Conservation (phyloP, 2,329 filamentous ascomycete species). For the Sporothrix protearum region DNA sequence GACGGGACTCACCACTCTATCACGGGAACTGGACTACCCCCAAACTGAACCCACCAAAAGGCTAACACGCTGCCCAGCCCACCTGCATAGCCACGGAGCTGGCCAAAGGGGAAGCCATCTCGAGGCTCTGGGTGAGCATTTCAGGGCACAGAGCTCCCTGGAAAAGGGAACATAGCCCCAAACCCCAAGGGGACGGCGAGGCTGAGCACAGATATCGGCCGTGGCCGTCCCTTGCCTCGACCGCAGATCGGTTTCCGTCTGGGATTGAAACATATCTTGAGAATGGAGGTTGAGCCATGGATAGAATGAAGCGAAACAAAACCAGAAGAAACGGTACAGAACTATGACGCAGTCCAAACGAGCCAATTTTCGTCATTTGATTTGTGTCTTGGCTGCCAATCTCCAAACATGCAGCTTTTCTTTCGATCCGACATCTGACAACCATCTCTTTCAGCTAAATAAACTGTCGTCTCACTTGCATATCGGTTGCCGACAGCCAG, state of each 20-base stretch:
- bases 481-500: not conserved
- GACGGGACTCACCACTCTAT: not conserved
- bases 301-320: not conserved
- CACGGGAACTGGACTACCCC: not conserved
- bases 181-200: not conserved
- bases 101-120: not conserved
- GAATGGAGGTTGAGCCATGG: not conserved
- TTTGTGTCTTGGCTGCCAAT: not conserved
- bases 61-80: slow-evolving; percentile 3
- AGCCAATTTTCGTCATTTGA: not conserved
- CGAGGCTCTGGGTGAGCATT: not conserved
- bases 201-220: slow-evolving; percentile 10
- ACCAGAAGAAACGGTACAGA: not conserved
- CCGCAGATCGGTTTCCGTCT: not conserved
- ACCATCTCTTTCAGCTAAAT: not conserved
- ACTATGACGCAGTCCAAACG: not conserved
- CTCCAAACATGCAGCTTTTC: not conserved
- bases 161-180: not conserved
- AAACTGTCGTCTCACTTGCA: not conserved
- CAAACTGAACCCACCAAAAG: not conserved
- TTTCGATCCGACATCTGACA: not conserved
- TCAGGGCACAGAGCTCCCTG: not conserved
- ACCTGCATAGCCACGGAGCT: slow-evolving; percentile 4
- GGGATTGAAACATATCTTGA: slow-evolving; percentile 4
- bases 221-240: not conserved